Conservation (phyloP, 148 eudicot species). For the Chenopodium formosanum region DNA sequence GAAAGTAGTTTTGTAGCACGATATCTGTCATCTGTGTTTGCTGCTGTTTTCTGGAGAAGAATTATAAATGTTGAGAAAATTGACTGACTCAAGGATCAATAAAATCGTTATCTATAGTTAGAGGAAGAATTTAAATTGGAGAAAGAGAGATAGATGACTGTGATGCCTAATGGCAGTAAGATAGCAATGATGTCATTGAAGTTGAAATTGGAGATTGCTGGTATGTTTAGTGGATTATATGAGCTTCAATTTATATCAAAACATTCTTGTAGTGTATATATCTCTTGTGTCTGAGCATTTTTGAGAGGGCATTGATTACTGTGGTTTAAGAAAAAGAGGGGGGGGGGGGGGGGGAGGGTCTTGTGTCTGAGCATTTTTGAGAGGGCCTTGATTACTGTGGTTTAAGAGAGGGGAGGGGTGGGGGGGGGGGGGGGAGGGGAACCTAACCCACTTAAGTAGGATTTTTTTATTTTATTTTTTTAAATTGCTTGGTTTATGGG, state of each 20-base stretch:
- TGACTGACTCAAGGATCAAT: background rate
- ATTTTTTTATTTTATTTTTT: no score
- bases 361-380: no score
- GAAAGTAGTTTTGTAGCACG: background rate
- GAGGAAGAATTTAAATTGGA: background rate
- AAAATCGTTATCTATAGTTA: background rate
- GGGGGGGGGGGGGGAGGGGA: no score
- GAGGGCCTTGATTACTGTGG: no score
- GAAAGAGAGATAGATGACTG: background rate
- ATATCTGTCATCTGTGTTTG: background rate
- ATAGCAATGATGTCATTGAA: background rate
- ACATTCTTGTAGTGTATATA: no score
- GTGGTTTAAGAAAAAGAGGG: no score
- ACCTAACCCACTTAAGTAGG: no score
- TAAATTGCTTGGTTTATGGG: no score
- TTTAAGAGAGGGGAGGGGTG: no score
- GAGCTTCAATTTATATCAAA: background rate
- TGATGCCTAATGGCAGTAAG: background rate
- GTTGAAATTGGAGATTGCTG: background rate
- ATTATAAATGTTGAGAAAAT: background rate
- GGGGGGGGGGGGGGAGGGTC: no score
- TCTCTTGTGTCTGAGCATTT: no score
- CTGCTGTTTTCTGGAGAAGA: background rate
- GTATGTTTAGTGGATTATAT: background rate
- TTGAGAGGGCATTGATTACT: no score